A percentile compares a stretch with the other conserved stretches of the same genome.
Conservation (phyloP, 2,329 filamentous ascomycete species). For the Pestalotiopsis fici region DNA sequence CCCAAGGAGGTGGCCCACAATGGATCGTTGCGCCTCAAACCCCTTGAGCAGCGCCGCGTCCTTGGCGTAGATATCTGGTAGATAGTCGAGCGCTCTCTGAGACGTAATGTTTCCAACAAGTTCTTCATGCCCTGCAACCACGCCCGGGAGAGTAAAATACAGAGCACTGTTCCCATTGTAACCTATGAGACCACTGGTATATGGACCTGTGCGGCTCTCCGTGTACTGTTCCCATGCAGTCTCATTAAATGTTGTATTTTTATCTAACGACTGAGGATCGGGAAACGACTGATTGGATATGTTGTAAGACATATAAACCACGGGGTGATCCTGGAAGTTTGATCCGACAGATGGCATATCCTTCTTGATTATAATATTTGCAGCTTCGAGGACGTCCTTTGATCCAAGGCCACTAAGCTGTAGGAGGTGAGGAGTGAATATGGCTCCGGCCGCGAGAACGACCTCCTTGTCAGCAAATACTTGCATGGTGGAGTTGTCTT, state of each 20-base stretch:
- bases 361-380: constrained; percentile 10
- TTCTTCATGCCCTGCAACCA: constrained; percentile 9
- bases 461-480: constrained; percentile 21
- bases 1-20: constrained; percentile 2
- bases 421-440: constrained; percentile 33
- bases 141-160: neutral
- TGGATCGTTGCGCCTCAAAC: constrained; percentile 13
- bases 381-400: constrained; percentile 9
- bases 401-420: constrained; percentile 37
- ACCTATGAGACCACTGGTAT: constrained; percentile 17
- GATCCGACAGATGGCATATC: constrained; percentile 19
- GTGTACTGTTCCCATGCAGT: constrained; percentile 21
- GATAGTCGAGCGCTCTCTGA: constrained; percentile 17
- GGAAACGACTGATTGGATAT: constrained; percentile 5
- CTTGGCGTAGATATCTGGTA: constrained; percentile 19
- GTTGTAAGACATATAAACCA: constrained; percentile 15
- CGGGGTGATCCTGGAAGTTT: constrained; percentile 23
- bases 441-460: constrained; percentile 24
- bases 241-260: constrained; percentile 19
- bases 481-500: constrained; percentile 1
- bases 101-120: neutral
- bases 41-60: constrained; percentile 19
- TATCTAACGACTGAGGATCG: constrained; percentile 8
- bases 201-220: constrained; percentile 21
- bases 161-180: neutral